Conservation (phyloP, 805 yeast species). For the Jamesozyma gamospora region DNA sequence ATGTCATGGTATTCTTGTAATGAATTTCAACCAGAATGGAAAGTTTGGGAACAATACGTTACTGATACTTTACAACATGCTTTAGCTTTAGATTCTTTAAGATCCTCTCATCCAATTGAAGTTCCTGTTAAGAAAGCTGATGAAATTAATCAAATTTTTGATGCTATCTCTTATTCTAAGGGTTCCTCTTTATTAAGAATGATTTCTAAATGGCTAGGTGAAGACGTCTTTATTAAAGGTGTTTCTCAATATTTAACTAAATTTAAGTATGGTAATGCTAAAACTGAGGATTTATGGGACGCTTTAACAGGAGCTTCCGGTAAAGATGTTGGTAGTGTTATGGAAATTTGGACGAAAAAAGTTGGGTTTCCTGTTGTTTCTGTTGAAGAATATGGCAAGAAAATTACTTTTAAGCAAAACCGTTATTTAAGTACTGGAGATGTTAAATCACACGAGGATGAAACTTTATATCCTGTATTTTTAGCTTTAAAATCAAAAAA, state of each 20-base stretch:
- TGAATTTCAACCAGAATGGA: slow-evolving; percentile 72
- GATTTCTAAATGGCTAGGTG: slow-evolving; percentile 75
- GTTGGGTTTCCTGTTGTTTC: slow-evolving; percentile 68
- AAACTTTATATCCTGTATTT: slow-evolving; percentile 59
- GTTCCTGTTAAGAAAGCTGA: slow-evolving; percentile 71
- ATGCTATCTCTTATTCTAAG: slow-evolving; percentile 73
- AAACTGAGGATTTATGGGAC: slow-evolving; percentile 69
- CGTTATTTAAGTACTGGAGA: slow-evolving; percentile 72
- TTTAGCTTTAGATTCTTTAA: slow-evolving; percentile 61
- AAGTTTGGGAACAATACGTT: slow-evolving; percentile 78
- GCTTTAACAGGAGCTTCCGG: slow-evolving; percentile 63
- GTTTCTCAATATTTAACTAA: slow-evolving; percentile 67
- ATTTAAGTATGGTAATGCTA: slow-evolving; percentile 70
- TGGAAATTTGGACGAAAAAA: slow-evolving; percentile 74
- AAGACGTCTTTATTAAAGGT: slow-evolving; percentile 65
- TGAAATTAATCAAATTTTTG: slow-evolving; percentile 77
- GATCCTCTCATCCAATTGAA: slow-evolving; percentile 80
- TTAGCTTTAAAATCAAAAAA: slow-evolving; percentile 48
- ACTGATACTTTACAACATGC: slow-evolving; percentile 69
- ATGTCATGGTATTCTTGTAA: slow-evolving; percentile 82
- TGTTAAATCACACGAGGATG: slow-evolving; percentile 65
- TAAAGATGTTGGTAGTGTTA: slow-evolving; percentile 57
- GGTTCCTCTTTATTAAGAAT: slow-evolving; percentile 73
- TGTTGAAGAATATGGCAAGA: slow-evolving; percentile 48
- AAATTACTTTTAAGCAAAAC: slow-evolving; percentile 53